Conservation (phyloP, 192 early-diverging fungal species). For the Kappamyces sp. region DNA sequence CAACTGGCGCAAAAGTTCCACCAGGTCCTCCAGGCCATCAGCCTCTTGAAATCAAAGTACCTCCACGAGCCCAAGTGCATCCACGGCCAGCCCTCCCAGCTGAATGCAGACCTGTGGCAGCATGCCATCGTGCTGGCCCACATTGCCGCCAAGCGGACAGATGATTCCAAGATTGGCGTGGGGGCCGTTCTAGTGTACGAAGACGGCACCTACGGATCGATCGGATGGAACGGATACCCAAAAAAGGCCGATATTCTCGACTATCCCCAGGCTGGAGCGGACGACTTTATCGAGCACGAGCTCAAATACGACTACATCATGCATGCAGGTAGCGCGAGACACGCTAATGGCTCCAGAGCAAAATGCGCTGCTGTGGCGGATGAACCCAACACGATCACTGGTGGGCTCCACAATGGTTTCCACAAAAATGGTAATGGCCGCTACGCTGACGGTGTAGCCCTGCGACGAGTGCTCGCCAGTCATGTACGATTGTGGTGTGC, state of each 20-base stretch:
- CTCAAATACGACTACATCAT: conserved; percentile 41
- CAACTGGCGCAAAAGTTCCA: background rate
- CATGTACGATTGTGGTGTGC: conserved; percentile 28
- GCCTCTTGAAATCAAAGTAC: background rate
- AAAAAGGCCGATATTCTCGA: conserved; percentile 32
- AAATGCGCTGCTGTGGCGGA: conserved; percentile 36
- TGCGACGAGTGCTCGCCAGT: conserved; percentile 41
- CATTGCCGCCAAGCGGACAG: conserved; percentile 37
- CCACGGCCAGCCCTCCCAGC: background rate
- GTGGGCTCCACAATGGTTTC: conserved; percentile 22
- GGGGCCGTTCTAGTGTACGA: conserved; percentile 29
- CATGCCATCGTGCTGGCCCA: conserved; percentile 40
- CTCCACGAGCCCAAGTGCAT: conserved; percentile 1
- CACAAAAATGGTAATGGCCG: conserved; percentile 19
- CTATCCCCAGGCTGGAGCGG: conserved; percentile 37
- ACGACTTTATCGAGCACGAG: conserved; percentile 36
- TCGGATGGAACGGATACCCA: conserved; percentile 41
- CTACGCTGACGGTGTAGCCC: background rate
- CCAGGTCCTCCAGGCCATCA: background rate
- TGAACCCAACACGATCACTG: conserved; percentile 17
- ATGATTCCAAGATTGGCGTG: conserved; percentile 38
- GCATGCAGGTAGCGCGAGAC: conserved; percentile 21
- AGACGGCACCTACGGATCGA: conserved; percentile 22
- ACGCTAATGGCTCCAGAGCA: conserved; percentile 21
- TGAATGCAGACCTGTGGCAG: conserved; percentile 2